Evolutionary conservation across 148 eudicot species (phyloP), one percentile per base, ranked within the genome.

Genomic region (Drosera capensis): DNA sequence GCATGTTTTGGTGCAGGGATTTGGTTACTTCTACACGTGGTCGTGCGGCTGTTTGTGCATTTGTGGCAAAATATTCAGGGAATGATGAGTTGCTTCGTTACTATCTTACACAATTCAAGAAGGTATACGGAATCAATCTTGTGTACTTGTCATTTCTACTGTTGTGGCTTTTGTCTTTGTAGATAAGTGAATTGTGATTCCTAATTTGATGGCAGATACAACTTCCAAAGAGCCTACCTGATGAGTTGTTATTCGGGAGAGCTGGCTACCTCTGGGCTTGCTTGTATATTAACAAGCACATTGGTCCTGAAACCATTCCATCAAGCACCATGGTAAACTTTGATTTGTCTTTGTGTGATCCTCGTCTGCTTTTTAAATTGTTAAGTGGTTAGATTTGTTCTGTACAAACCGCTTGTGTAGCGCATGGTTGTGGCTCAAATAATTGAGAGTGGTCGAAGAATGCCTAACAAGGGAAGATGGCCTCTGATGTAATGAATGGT

Each of bases 181-280:
- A n/a, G n/a, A n/a, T n/a, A n/a, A n/a, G n/a, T n/a, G n/a, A n/a
- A n/a, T n/a, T n/a, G n/a, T n/a, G n/a, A n/a, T n/a, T n/a, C n/a
- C n/a, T n/a, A 25, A 44, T 5, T 14, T 20, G 29, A 8, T 8
- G 39, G 41, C 67, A 73, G 75, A 60, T 73, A 35, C 41, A 54
- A 43, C 39, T 73, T 43, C 45, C 72, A 0, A 63, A 52, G 20
- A 57, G 75, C 49, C 45, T 46, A 9, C 72, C 72, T 14, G 61
- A 74, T 43, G 82, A 78, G 56, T 43, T 78, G 22, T 55, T 82
- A 21, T 62, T 49, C 55, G 93, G 93, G 23, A 66, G 74, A 62
- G 77, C 67, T 36, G 86, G 86, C 45, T 82, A 57, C 47, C 54
- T 78, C 23, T 82, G 79, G 82, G 62, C 79, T 29, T 78, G 71